phyloP scores from a whole-genome alignment of 345 rosid species.

The Hibiscus syriacus region DNA sequence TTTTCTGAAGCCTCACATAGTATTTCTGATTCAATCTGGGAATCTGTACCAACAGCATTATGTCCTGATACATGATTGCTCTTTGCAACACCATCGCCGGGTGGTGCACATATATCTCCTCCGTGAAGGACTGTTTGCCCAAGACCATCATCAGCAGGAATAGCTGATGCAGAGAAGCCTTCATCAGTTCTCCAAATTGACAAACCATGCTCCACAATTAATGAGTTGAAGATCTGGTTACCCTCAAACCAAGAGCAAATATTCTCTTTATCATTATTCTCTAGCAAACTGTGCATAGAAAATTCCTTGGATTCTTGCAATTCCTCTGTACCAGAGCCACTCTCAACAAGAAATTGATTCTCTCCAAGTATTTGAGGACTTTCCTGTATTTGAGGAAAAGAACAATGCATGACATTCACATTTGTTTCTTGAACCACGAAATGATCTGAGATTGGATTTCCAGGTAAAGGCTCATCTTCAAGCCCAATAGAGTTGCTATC shows the following conservation, averaged over 20 bases:
- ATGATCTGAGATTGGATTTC: slow-evolving; percentile 34
- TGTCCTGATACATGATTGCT: slow-evolving; percentile 24
- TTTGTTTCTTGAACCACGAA: slow-evolving; percentile 56
- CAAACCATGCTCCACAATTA: slow-evolving; percentile 22
- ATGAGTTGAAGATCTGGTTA: slow-evolving; percentile 30
- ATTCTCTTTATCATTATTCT: slow-evolving; percentile 13
- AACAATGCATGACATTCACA: slow-evolving; percentile 38
- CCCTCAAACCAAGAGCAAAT: slow-evolving; percentile 39
- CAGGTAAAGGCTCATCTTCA: slow-evolving; percentile 29
- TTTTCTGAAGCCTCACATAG: slow-evolving; percentile 31
- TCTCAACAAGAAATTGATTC: slow-evolving; percentile 22
- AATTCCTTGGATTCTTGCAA: slow-evolving; percentile 18
- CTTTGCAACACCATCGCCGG: slow-evolving; percentile 17
- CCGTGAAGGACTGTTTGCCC: slow-evolving; percentile 18
- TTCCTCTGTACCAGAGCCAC: slow-evolving; percentile 22
- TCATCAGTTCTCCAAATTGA: slow-evolving; percentile 40
- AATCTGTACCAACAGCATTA: slow-evolving; percentile 22
- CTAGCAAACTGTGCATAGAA: slow-evolving; percentile 9
- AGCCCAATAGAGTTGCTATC: slow-evolving; percentile 32
- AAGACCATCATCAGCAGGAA: slow-evolving; percentile 16
- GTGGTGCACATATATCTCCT: slow-evolving; percentile 23
- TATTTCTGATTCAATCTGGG: slow-evolving; percentile 27
- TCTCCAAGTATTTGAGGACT: slow-evolving; percentile 35
- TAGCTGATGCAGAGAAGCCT: slow-evolving; percentile 29
- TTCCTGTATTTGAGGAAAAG: slow-evolving; percentile 39